Evolutionary conservation across 805 yeast species (phyloP).

Genomic region (Ogataea paraovalis): DNA sequence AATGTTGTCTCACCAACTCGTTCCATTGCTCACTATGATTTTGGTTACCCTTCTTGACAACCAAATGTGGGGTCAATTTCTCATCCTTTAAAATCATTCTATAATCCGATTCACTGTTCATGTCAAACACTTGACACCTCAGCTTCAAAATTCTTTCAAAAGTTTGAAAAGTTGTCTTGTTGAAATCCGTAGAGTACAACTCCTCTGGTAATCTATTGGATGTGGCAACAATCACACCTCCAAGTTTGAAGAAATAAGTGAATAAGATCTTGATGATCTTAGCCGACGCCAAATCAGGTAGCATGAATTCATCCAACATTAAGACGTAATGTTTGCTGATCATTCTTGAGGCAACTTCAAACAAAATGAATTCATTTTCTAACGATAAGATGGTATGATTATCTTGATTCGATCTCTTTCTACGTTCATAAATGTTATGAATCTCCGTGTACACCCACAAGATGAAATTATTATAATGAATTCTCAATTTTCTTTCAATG

Average conservation of each 20-base stretch:
- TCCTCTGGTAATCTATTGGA: conserved; percentile 72
- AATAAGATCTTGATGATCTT: conserved; percentile 62
- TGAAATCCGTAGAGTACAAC: conserved; percentile 61
- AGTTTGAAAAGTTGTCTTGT: conserved; percentile 50
- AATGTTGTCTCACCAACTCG: conserved; percentile 23
- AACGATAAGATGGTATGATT: conserved; percentile 32
- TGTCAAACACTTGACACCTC: conserved; percentile 58
- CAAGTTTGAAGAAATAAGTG: conserved; percentile 65
- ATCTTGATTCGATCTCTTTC: conserved; percentile 31
- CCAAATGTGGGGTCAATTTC: conserved; percentile 27
- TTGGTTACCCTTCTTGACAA: conserved; percentile 29
- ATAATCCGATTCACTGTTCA: conserved; percentile 58
- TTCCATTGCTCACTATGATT: conserved; percentile 35
- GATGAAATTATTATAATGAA: conserved; percentile 71
- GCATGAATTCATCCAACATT: conserved; percentile 69
- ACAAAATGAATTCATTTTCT: conserved; percentile 61
- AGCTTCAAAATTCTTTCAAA: conserved; percentile 54
- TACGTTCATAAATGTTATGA: conserved; percentile 47
- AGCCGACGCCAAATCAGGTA: conserved; percentile 74
- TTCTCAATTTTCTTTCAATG: conserved; percentile 56
- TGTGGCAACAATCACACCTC: conserved; percentile 73
- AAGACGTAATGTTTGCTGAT: conserved; percentile 53
- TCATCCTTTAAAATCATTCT: conserved; percentile 35
- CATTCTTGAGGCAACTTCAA: conserved; percentile 65
- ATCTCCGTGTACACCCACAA: conserved; percentile 64